Base-by-base conservation (phyloP, 2,329 filamentous ascomycete species). In the Didymella keratinophila region DNA sequence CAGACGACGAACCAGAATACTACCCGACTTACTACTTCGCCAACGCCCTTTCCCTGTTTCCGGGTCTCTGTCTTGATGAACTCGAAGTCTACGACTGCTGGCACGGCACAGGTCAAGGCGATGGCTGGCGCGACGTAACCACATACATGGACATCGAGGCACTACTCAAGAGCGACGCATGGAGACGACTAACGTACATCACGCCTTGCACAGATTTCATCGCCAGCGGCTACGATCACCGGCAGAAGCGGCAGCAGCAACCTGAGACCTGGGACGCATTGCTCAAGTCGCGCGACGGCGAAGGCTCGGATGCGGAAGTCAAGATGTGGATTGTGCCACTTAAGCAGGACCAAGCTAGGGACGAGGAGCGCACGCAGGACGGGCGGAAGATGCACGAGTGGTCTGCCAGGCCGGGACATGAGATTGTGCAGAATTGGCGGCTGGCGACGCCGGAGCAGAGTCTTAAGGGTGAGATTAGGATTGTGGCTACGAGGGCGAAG, bases 131-230 rank as follows among this genome's bases (percentile, higher is more conserved):
- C 50, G 72, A 76, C 54, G 64, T 73, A 8, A 73, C 69, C 1
- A 76, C 73, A 3, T 76, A 76, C 34, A 68, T 72, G 44, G 73
- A 76, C 34, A 70, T 76, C 27, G 73, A 76, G 54, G 56, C 58
- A 4, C 57, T 77, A 4, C 46, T 76, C 36, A 68, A 70, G 7
- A 67, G 73, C 58, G 66, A 74, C 34, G 73, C 65, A 1, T 77
- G 74, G 74, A 73, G 65, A 52, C 69, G 71, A 23, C 63, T 76
- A 12, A 61, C 67, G 0, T 76, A 74, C 56, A 68, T 70, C 18
- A 74, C 71, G 3, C 71, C 71, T 5, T 72, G 69, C 32, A 74
- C 73, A 3, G 74, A 75, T 39, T 77, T 77, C 47, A 65, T 75
- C 36, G 63, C 73, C 10, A 72, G 68, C 3, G 71, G 72, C 27